Percentiles rank a stretch among this genome's conserved stretches.
Conservation (phyloP, 2,329 filamentous ascomycete genomes). For the Mycocentrospora acerina region DNA sequence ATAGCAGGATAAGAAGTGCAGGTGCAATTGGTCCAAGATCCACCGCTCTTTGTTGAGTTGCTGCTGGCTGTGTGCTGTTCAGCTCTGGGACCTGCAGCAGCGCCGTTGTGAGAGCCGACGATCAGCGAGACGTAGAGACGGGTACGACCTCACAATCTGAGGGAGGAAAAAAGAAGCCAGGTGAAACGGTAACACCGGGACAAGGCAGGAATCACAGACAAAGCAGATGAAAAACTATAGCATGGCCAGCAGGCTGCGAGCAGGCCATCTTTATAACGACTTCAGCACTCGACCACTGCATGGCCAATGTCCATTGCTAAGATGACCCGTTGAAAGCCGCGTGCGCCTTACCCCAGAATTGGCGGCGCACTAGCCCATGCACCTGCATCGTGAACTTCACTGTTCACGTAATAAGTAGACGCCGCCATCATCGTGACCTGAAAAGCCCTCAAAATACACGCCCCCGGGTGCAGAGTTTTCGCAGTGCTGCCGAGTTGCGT, state of each 20-base stretch:
- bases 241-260: not conserved
- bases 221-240: not conserved
- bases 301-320: not conserved
- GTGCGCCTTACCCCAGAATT: not conserved
- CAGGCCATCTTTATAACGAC: slow-evolving; percentile 2
- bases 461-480: slow-evolving; percentile 25
- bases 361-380: not conserved
- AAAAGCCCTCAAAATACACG: slow-evolving; percentile 18
- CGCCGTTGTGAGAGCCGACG: slow-evolving; percentile 4
- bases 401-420: slow-evolving; percentile 29
- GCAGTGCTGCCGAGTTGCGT: slow-evolving; percentile 6
- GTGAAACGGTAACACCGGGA: slow-evolving; percentile 12
- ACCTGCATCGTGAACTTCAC: slow-evolving; percentile 14
- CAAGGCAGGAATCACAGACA: slow-evolving; percentile 6
- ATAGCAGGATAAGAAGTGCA: slow-evolving; percentile 21
- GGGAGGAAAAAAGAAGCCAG: slow-evolving; percentile 1
- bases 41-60: slow-evolving; percentile 28
- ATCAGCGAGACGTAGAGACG: slow-evolving; percentile 1
- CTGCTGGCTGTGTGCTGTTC: slow-evolving; percentile 7
- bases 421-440: slow-evolving; percentile 16
- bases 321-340: too few species aligned
- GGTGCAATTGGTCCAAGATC: slow-evolving; percentile 35
- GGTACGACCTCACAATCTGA: slow-evolving; percentile 23
- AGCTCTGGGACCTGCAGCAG: slow-evolving; percentile 11
- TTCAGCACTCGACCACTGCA: not conserved